These are phyloP conservation scores for Bruguiera gymnorhiza DNA, from an alignment of 345 rosid species.

Conservation along the genomic window DNA sequence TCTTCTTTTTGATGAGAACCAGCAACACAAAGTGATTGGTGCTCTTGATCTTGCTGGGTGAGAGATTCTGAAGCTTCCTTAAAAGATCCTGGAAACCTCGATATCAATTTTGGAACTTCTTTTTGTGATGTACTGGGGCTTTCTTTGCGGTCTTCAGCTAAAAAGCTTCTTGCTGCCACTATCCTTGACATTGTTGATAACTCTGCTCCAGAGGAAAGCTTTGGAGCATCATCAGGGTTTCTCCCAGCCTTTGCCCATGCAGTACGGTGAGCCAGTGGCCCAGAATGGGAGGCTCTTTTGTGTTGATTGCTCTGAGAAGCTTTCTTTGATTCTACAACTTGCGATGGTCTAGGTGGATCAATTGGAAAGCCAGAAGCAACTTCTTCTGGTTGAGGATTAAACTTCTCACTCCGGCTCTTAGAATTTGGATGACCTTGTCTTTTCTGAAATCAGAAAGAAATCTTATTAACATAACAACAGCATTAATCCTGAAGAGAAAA, in stretches of 20 bases:
- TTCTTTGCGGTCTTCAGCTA: slow-evolving; percentile 53
- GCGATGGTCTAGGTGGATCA: slow-evolving; percentile 92
- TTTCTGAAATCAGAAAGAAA: slow-evolving; percentile 48
- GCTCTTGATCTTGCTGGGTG: slow-evolving; percentile 53
- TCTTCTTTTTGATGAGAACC: slow-evolving; percentile 51
- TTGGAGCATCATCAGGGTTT: slow-evolving; percentile 62
- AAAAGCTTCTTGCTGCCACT: slow-evolving; percentile 49
- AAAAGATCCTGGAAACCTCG: slow-evolving; percentile 86
- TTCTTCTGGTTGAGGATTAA: slow-evolving; percentile 94
- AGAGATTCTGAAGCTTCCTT: slow-evolving; percentile 71
- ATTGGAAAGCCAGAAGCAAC: slow-evolving; percentile 98
- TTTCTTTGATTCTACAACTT: slow-evolving; percentile 54
- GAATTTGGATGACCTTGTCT: slow-evolving; percentile 67
- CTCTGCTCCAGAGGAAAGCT: slow-evolving; percentile 54
- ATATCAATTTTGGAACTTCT: slow-evolving; percentile 60
- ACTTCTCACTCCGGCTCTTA: slow-evolving; percentile 95
- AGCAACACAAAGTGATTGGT: slow-evolving; percentile 34
- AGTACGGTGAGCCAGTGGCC: slow-evolving; percentile 76
- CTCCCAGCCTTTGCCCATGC: slow-evolving; percentile 71
- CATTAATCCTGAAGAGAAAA: neutral
- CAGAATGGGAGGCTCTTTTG: slow-evolving; percentile 87
- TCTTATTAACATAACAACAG: neutral
- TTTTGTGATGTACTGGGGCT: slow-evolving; percentile 41
- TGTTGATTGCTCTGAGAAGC: slow-evolving; percentile 62
- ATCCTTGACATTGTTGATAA: slow-evolving; percentile 52